Base-by-base conservation (phyloP, 1,139 yeast species). In the Sugiyamaella grinbergsii region DNA sequence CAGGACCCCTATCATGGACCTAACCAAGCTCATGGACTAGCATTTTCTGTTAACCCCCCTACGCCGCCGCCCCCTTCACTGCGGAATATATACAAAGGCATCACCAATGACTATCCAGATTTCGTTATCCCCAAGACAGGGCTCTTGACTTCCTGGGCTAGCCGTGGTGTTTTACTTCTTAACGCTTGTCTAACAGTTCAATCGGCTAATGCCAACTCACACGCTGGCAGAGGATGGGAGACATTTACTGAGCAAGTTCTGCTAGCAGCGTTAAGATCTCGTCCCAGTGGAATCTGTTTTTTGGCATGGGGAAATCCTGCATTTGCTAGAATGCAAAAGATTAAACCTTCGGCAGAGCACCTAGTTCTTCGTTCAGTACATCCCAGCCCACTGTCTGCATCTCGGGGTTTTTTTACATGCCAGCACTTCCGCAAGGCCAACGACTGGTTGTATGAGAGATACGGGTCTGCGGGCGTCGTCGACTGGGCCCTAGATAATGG, bases 291-390 rank as follows among this genome's bases (percentile, higher is more conserved):
- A 4, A 76, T 90, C 37, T 94, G 85, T 3, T 78, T 93, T 26
- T 72, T 93, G 73, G 87, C 95, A 0, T 94, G 99, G 99, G 99
- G 99, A 0, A 72, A 80, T 6, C 96, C 97, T 1, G 98, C 98
- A 0, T 90, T 84, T 49, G 84, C 81, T 54, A 72, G 95, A 33
- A 77, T 89, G 1, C 76, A 74, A 40, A 72, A 71, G 53, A 63
- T 67, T 47, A 64, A 57, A 11, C 76, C 71, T 24, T 71, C 68
- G 16, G 59, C 63, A 6, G 64, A 68, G 19, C 73, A 78, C 51
- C 57, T 63, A 20, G 80, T 88, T 0, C 70, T 93, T 41, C 77
- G 77, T 55, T 77, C 91, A 0, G 98, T 89, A 1, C 99, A 94
- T 69, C 99, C 99, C 0, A 86, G 95, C 36, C 98, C 99, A 1